Evolutionary conservation across 768 basidiomycete genomes (phyloP).

Genomic region (Lentinus tigrinus): DNA sequence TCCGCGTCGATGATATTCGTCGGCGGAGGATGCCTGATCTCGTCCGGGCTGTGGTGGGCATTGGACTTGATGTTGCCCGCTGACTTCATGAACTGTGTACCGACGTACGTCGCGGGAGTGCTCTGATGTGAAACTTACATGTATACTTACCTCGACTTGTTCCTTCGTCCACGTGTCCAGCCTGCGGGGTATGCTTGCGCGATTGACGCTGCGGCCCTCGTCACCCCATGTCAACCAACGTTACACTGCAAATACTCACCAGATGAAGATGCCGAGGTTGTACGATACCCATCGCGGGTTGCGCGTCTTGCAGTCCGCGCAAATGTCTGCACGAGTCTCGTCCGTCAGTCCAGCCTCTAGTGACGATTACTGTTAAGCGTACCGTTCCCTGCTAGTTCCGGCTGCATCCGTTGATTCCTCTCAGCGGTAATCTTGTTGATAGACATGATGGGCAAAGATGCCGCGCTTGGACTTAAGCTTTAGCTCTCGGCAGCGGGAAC

Average conservation of each 20-base stretch:
- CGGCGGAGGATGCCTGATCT: constrained; percentile 78
- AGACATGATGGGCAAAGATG: constrained; percentile 1
- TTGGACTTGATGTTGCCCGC: constrained; percentile 86
- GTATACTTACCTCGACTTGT: constrained; percentile 83
- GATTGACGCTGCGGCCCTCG: constrained; percentile 62
- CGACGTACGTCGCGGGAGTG: neutral
- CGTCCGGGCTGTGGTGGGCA: constrained; percentile 77
- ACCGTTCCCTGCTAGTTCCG: constrained; percentile 88
- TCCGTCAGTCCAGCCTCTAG: neutral
- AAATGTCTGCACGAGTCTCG: constrained; percentile 53
- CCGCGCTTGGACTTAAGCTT: no score
- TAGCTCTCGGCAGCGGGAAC: no score
- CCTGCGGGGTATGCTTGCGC: constrained; percentile 91
- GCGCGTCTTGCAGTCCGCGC: constrained; percentile 89
- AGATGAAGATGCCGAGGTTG: constrained; percentile 87
- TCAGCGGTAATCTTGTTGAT: constrained; percentile 62
- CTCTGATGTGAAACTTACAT: constrained; percentile 11
- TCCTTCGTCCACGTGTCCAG: constrained; percentile 89
- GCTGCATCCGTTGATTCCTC: constrained; percentile 60
- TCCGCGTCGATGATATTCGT: constrained; percentile 75
- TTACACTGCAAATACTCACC: constrained; percentile 42
- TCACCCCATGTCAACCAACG: neutral
- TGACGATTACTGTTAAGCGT: constrained; percentile 23
- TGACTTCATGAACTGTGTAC: constrained; percentile 65
- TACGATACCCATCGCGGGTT: constrained; percentile 88